Conservation (phyloP, 106 monocot species). For the Chionographis japonica region DNA sequence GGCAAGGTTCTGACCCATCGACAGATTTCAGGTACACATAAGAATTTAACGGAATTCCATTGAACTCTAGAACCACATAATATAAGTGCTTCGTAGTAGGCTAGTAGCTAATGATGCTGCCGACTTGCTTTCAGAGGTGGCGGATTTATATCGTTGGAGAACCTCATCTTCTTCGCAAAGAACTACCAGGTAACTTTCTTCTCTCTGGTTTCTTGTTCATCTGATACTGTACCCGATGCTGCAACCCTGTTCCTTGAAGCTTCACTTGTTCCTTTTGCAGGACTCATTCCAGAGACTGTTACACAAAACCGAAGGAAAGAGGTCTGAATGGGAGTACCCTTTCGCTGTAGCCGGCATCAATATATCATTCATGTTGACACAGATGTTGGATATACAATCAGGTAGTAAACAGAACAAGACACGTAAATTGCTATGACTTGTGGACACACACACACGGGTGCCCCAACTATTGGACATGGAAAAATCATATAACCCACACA, state of each 20-base stretch:
- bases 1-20: constrained; percentile 90
- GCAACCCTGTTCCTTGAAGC: not conserved
- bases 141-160: constrained; percentile 83
- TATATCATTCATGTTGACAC: constrained; percentile 80
- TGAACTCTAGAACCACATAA: not conserved
- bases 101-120: not conserved
- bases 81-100: not conserved
- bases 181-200: constrained; percentile 60
- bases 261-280: constrained; percentile 28
- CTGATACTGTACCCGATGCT: not conserved
- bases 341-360: constrained; percentile 92
- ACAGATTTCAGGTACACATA: constrained; percentile 77
- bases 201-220: not conserved
- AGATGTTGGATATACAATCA: constrained; percentile 79
- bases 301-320: constrained; percentile 61
- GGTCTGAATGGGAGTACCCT: constrained; percentile 91
- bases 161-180: constrained; percentile 88
- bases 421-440: not conserved
- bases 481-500: too few relatives aligned
- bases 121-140: constrained; percentile 56
- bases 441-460: not conserved
- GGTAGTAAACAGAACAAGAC: constrained; percentile 15
- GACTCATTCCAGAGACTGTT: constrained; percentile 63
- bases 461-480: not conserved
- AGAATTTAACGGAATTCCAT: not conserved